Base-by-base conservation (phyloP, 441 rosid species). In the Eutrema salsugineum region DNA sequence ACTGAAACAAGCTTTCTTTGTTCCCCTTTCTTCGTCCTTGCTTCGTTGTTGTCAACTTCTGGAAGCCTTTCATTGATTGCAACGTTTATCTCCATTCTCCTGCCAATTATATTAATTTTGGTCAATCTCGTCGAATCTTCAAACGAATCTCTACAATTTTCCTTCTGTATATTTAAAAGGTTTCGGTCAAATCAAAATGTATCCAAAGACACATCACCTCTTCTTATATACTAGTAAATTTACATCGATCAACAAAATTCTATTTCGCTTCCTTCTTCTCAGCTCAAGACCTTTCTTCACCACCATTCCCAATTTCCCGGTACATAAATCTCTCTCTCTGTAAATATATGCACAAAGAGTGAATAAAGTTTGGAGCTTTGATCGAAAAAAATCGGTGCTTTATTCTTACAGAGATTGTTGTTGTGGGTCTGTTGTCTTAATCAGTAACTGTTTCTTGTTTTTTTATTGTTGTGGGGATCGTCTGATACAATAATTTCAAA, bases 41-140 rank as follows among this genome's bases (percentile, higher is more conserved):
- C 66, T 49, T 50, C 66, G 20, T 22, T 38, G 32, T 73, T 67
- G 72, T 74, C 73, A 74, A 67, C 78, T 74, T 74, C 78, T 74
- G 63, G 73, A 74, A 74, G 73, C 68, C 49, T 42, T 35, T 60
- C 46, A 74, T 50, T 74, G 72, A 66, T 59, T 42, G 46, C 66
- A 65, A 56, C 77, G 30, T 66, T 20, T 58, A 66, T 20, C 78
- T 74, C 5, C 65, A 49, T 74, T 74, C 56, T 59, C 68, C 35
- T 32, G 16, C 71, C 8, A 24, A 14, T 17, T 53, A 0, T 22
- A 27, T 48, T 30, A 24, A 24, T 22, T 56, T 5, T 57, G 7
- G 54, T 60, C 68, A 66, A 48, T 36, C 56, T 43, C 48, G 50
- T 51, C 68, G 72, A 74, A 66, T 74, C 78, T 74, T 73, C 78